phyloP scores from a whole-genome alignment of 2,329 filamentous ascomycete species.

The Pyrenophora graminea region DNA sequence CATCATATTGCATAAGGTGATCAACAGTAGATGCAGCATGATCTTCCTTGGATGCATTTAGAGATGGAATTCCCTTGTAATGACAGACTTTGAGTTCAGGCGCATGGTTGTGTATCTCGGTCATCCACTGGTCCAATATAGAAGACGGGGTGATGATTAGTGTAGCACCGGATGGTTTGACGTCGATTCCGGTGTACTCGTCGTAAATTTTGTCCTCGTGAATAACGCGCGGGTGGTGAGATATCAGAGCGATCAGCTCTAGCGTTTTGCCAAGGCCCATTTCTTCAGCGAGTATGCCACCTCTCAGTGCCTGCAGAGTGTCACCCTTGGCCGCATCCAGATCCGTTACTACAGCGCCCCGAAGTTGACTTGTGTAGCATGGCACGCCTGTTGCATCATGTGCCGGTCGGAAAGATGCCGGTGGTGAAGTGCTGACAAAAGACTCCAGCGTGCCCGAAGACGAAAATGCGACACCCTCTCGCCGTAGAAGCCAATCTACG shows the following conservation, averaged over 20 bases:
- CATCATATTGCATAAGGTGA: slow-evolving; percentile 56
- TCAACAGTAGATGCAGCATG: slow-evolving; percentile 50
- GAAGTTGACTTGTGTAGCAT: slow-evolving; percentile 66
- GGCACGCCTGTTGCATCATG: slow-evolving; percentile 53
- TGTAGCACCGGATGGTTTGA: slow-evolving; percentile 60
- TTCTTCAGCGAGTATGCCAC: slow-evolving; percentile 76
- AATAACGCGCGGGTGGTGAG: slow-evolving; percentile 59
- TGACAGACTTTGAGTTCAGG: slow-evolving; percentile 60
- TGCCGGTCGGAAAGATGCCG: slow-evolving; percentile 52
- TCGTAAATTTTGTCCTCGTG: slow-evolving; percentile 39
- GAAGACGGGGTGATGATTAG: slow-evolving; percentile 66
- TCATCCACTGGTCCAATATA: slow-evolving; percentile 66
- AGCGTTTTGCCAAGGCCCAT: slow-evolving; percentile 85
- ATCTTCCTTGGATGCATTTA: slow-evolving; percentile 34
- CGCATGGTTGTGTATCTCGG: slow-evolving; percentile 62
- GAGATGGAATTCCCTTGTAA: slow-evolving; percentile 57
- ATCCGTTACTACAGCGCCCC: slow-evolving; percentile 62
- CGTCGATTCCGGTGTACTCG: slow-evolving; percentile 48
- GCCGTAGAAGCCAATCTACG: slow-evolving; percentile 69
- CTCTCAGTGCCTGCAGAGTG: slow-evolving; percentile 49
- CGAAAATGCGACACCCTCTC: slow-evolving; percentile 64
- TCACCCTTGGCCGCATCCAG: slow-evolving; percentile 49
- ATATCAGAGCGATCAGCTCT: slow-evolving; percentile 73
- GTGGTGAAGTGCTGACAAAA: slow-evolving; percentile 23
- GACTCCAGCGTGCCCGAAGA: slow-evolving; percentile 19